phyloP scores from a whole-genome alignment of 345 rosid genomes.

The Odontarrhena argentea region DNA sequence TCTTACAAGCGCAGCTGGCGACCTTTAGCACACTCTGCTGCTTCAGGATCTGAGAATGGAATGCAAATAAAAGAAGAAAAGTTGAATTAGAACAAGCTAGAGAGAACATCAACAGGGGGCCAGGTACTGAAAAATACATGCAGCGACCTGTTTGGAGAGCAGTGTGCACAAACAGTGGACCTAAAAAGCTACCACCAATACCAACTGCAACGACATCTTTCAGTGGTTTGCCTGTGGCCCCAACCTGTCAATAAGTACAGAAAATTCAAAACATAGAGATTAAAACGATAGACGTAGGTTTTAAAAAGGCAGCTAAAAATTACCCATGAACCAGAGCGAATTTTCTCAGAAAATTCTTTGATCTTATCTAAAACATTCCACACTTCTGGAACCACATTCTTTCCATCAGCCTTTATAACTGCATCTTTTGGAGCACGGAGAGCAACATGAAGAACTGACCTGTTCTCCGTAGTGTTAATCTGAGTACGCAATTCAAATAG shows the following conservation, averaged over 20 bases:
- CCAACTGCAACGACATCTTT: constrained; percentile 87
- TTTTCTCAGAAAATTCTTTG: constrained; percentile 77
- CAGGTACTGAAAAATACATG: constrained; percentile 15
- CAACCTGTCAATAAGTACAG: constrained; percentile 59
- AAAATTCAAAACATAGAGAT: constrained; percentile 31
- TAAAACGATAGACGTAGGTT: constrained; percentile 13
- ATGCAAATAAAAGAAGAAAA: constrained; percentile 7
- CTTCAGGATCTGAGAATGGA: constrained; percentile 72
- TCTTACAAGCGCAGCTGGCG: constrained; percentile 91
- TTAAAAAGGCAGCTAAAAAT: constrained; percentile 20
- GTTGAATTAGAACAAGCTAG: constrained; percentile 22
- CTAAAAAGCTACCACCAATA: constrained; percentile 98
- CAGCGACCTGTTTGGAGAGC: constrained; percentile 87
- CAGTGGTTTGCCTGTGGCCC: constrained; percentile 87
- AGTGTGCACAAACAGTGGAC: constrained; percentile 93
- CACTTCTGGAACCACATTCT: constrained; percentile 86
- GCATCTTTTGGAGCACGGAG: constrained; percentile 90
- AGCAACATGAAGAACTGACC: constrained; percentile 95
- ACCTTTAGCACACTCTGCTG: constrained; percentile 68
- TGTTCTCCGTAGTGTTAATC: constrained; percentile 93
- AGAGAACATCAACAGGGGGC: constrained; percentile 15
- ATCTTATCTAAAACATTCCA: constrained; percentile 94
- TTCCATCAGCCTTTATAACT: constrained; percentile 72
- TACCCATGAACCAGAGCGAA: constrained; percentile 96
- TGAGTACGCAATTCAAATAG: constrained; percentile 38